A percentile compares a stretch with the other conserved stretches of the same genome.
phyloP scores from a whole-genome alignment of 2,329 filamentous ascomycete species.

The Cryphonectria parasitica region DNA sequence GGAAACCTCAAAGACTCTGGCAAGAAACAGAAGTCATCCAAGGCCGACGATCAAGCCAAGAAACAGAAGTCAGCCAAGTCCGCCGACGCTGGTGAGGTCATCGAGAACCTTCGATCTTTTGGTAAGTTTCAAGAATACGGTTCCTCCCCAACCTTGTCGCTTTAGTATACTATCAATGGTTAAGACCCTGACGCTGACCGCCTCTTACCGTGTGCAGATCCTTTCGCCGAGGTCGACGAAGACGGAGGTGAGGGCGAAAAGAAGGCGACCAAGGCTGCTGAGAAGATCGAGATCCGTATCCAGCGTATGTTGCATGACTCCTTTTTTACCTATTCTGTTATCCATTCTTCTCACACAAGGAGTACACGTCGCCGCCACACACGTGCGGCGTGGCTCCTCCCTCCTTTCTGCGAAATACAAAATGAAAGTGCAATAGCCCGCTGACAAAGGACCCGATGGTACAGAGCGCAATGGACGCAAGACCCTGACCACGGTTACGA shows the following conservation, averaged over 20 bases:
- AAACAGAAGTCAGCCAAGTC: conserved; percentile 16
- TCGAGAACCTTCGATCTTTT: conserved; percentile 20
- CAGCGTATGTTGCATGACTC: conserved; percentile 72
- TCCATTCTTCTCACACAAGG: too few relatives aligned
- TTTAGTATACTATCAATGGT: background rate
- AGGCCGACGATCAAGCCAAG: conserved; percentile 9
- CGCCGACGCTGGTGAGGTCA: conserved; percentile 11
- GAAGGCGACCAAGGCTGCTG: conserved; percentile 75
- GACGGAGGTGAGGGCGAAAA: conserved; percentile 75
- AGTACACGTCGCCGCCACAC: background rate
- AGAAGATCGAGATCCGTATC: conserved; percentile 99
- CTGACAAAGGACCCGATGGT: conserved; percentile 14
- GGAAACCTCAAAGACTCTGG: conserved; percentile 16
- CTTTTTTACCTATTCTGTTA: too few relatives aligned
- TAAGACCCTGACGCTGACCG: conserved; percentile 3
- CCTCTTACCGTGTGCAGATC: conserved; percentile 64
- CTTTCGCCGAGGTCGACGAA: conserved; percentile 99
- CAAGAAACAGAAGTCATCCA: conserved; percentile 12
- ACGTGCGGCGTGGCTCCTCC: background rate
- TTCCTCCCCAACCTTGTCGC: background rate
- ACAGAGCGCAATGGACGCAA: conserved; percentile 99
- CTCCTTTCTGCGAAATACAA: background rate
- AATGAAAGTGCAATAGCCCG: background rate
- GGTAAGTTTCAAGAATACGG: conserved; percentile 16
- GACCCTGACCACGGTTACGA: conserved; percentile 99